Conservation (phyloP, 1,284 basidiomycete genomes). For the Malassezia caprae region DNA sequence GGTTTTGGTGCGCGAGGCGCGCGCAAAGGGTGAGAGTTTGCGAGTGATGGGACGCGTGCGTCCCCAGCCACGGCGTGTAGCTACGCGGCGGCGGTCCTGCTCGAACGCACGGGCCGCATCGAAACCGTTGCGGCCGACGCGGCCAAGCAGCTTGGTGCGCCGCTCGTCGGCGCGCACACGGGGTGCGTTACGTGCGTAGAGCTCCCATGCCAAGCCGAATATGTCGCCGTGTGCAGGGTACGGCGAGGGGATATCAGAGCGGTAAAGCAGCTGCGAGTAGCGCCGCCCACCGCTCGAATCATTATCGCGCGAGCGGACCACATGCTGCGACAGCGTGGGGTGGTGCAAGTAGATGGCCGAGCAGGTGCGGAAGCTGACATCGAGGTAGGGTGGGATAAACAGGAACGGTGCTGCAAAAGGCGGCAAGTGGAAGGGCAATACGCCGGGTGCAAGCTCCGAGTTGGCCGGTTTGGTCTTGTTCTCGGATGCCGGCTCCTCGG, state of each 20-base stretch:
- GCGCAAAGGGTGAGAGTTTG: neutral
- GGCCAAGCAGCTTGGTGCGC: constrained; percentile 30
- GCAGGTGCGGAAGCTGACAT: constrained; percentile 80
- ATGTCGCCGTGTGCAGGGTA: constrained; percentile 41
- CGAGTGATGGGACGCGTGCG: constrained; percentile 17
- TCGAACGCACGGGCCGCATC: constrained; percentile 31
- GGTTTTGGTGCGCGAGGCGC: constrained; percentile 2
- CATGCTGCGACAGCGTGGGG: constrained; percentile 72
- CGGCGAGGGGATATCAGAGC: constrained; percentile 40
- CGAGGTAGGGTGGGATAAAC: constrained; percentile 90
- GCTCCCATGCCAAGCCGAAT: constrained; percentile 44
- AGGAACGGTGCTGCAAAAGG: constrained; percentile 78
- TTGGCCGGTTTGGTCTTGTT: constrained; percentile 1
- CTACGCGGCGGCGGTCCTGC: constrained; percentile 23
- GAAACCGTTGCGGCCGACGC: constrained; percentile 31
- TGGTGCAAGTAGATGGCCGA: constrained; percentile 88
- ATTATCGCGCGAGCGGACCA: constrained; percentile 51
- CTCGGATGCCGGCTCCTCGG: neutral
- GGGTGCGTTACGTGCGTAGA: constrained; percentile 41
- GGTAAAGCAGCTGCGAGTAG: constrained; percentile 17
- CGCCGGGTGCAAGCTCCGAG: constrained; percentile 30
- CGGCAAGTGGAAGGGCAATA: constrained; percentile 64
- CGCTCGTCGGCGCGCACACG: constrained; percentile 37
- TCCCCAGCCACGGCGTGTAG: constrained; percentile 34
- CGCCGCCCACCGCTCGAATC: constrained; percentile 46